Base-by-base conservation (phyloP, 2,329 filamentous ascomycete species). In the Ophiostoma ulmi region DNA sequence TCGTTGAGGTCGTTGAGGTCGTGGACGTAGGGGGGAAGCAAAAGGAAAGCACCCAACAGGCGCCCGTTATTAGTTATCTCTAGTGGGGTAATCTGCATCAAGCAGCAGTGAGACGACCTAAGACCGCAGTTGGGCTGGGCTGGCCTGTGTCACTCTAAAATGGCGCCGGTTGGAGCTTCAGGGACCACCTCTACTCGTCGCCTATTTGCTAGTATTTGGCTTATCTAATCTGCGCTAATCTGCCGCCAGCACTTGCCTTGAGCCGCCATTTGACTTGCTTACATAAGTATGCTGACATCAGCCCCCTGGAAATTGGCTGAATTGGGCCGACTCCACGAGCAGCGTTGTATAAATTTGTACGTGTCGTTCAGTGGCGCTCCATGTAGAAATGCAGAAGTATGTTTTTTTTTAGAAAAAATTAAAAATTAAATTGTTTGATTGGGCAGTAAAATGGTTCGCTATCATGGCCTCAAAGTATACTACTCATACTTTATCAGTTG, bases 71-170 rank as follows among this genome's bases (percentile, higher is more conserved):
- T 63, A 63, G 58, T 63, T 63, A 63, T 63, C 58, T 31, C 58
- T 63, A 63, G 58, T 63, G 58, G 58, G 58, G 58, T 63, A 63
- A 63, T 63, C 58, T 63, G 58, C 58, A 63, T 17, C 13, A 63
- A 63, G 58, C 58, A 35, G 26, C 13, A 35, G n/a, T 58, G 44
- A 48, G 44, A 48, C 44, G 44, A n/a, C 44, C 44, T 48, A 11
- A 48, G 44, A 48, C 44, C 44, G 38, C 38, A 48, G 52, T 58
- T 58, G 22, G 52, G 52, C 52, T 58, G 52, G 52, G 22, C 52
- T 58, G 52, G 58, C 20, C 58, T 63, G 58, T 63, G 58, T 31
- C 58, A 63, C 58, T 63, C 58, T 63, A 63, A 63, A 63, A 63
- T 35, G 58, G 58, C 58, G 58, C 58, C 58, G 58, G 58, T 35